Conservation (phyloP, 805 yeast species). For the Suhomyces kilbournensis region DNA sequence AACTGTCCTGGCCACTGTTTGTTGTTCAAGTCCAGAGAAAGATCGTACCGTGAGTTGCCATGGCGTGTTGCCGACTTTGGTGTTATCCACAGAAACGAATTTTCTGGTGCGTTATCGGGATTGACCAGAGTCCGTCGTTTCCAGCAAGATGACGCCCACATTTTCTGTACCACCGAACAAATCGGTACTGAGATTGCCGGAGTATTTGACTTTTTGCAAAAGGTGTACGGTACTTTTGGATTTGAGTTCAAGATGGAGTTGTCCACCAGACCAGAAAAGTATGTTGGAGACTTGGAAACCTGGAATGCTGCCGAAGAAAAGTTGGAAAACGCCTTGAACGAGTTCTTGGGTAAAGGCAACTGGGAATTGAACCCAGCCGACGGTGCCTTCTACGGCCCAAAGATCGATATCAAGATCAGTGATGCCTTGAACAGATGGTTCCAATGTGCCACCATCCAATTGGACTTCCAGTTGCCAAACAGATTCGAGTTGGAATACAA, state of each 20-base stretch:
- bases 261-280: conserved; percentile 96
- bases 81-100: conserved; percentile 95
- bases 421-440: conserved; percentile 96
- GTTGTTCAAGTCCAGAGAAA: conserved; percentile 85
- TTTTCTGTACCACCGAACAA: conserved; percentile 91
- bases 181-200: conserved; percentile 81
- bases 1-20: conserved; percentile 92
- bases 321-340: conserved; percentile 76
- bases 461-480: conserved; percentile 96
- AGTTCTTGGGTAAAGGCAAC: conserved; percentile 70
- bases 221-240: conserved; percentile 87
- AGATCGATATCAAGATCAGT: conserved; percentile 92
- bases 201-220: conserved; percentile 81
- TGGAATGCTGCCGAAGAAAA: conserved; percentile 91
- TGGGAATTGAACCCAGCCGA: conserved; percentile 98
- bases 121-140: conserved; percentile 97
- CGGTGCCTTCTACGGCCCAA: conserved; percentile 95
- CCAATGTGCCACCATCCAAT: conserved; percentile 98
- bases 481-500: conserved; percentile 90
- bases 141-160: conserved; percentile 99
- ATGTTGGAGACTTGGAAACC: conserved; percentile 88
- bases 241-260: conserved; percentile 95
- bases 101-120: conserved; percentile 85
- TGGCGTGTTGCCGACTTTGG: conserved; percentile 99
- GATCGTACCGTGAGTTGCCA: conserved; percentile 95